These are phyloP conservation scores for Selenicereus undatus DNA, from an alignment of 148 eudicot species.

Conservation along the genomic window DNA sequence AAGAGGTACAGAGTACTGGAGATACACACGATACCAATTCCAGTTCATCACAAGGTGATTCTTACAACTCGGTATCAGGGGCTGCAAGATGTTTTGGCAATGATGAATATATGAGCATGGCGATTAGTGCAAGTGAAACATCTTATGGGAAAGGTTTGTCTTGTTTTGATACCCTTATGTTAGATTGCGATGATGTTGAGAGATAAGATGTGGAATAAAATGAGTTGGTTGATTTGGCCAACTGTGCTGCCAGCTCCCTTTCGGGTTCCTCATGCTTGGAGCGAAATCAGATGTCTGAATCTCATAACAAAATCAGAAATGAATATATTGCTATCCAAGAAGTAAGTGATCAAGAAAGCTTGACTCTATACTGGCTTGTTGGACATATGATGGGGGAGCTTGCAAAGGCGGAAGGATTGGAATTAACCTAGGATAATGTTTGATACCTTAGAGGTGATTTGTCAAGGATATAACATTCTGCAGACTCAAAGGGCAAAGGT, in stretches of 20 bases:
- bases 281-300: too few species aligned
- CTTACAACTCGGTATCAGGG: background rate
- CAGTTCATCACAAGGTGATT: constrained; percentile 6
- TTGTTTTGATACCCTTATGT: background rate
- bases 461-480: constrained; percentile 16
- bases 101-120: constrained; percentile 11
- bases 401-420: constrained; percentile 38
- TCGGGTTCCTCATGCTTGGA: constrained; percentile 5
- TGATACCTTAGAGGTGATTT: constrained; percentile 50
- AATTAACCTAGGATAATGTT: constrained; percentile 29
- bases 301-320: too few species aligned
- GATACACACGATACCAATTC: constrained; percentile 28
- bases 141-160: constrained; percentile 3
- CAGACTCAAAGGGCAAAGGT: constrained; percentile 15
- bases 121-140: background rate
- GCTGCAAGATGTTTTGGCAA: background rate
- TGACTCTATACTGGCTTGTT: constrained; percentile 51
- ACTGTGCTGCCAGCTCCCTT: too few species aligned
- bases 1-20: constrained; percentile 44
- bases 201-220: constrained; percentile 1
- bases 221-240: background rate
- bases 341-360: constrained; percentile 69
- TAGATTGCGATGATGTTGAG: background rate
- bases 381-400: constrained; percentile 47
- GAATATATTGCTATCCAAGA: background rate